Percentiles rank a stretch among this genome's conserved stretches.
phyloP scores from a whole-genome alignment of 2,329 filamentous ascomycete genomes.

The Exophiala viscosa region DNA sequence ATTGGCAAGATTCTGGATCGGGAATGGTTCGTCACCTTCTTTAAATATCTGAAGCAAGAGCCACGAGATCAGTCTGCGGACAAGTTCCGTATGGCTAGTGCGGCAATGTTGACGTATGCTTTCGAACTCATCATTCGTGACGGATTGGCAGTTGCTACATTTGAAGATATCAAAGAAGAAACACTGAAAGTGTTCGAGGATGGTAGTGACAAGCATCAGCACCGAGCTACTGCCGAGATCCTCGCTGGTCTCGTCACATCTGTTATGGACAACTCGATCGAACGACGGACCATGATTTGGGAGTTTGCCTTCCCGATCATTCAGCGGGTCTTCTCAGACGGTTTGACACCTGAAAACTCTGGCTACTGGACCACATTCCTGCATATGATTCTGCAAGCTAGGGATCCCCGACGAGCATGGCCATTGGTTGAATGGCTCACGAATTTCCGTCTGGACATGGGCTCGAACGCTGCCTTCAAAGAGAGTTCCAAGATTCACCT shows the following conservation, averaged over 20 bases:
- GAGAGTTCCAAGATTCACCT: constrained; percentile 95
- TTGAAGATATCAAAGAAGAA: constrained; percentile 83
- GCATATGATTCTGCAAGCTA: constrained; percentile 80
- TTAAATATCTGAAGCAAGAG: constrained; percentile 93
- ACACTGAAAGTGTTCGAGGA: constrained; percentile 77
- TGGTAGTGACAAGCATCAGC: constrained; percentile 95
- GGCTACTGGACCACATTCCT: constrained; percentile 94
- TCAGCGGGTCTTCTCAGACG: constrained; percentile 80
- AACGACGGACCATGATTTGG: constrained; percentile 76
- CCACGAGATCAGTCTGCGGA: constrained; percentile 77
- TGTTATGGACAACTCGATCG: constrained; percentile 70
- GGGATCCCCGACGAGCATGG: constrained; percentile 82
- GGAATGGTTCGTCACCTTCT: constrained; percentile 82
- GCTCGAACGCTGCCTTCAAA: constrained; percentile 95
- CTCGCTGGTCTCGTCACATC: constrained; percentile 78
- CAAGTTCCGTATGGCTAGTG: constrained; percentile 83
- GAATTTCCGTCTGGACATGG: constrained; percentile 86
- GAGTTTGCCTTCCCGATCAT: constrained; percentile 86
- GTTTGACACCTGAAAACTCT: constrained; percentile 88
- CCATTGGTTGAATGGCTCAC: constrained; percentile 80
- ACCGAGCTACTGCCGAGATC: constrained; percentile 92
- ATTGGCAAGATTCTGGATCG: constrained; percentile 77
- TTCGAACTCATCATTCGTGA: constrained; percentile 81
- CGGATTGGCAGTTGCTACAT: constrained; percentile 70
- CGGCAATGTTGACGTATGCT: constrained; percentile 80